These are phyloP conservation scores for Penicillium fuscoglaucum DNA, from an alignment of 2,329 filamentous ascomycete species.

Conservation along the genomic window DNA sequence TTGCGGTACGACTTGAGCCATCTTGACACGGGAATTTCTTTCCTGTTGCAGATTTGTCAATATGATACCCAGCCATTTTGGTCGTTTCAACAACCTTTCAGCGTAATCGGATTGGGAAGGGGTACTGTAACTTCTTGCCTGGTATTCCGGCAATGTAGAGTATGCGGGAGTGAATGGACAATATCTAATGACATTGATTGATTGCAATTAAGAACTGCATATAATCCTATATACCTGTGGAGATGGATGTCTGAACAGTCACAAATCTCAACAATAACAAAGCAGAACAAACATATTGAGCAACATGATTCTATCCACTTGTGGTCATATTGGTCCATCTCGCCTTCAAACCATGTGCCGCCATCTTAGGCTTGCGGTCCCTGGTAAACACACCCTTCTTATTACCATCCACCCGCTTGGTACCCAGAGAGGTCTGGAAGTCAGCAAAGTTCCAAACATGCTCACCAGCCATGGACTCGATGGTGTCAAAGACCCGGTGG, in stretches of 20 bases:
- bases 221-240: neutral
- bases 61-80: neutral
- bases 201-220: neutral
- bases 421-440: constrained; percentile 2
- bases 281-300: neutral
- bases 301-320: neutral
- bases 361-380: constrained; percentile 6
- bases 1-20: neutral
- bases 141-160: neutral
- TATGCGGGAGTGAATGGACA: too few relatives aligned
- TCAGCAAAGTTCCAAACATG: constrained; percentile 13
- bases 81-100: neutral
- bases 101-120: neutral
- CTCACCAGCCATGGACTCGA: constrained; percentile 32
- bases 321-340: neutral
- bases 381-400: constrained; percentile 7
- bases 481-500: constrained; percentile 32
- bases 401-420: neutral
- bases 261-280: neutral
- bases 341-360: neutral
- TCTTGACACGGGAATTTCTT: neutral
- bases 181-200: too few relatives aligned
- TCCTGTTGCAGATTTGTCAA: neutral
- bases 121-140: neutral
- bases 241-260: neutral